Evolutionary conservation across 2,329 filamentous ascomycete genomes (phyloP).

Genomic region (Claviceps arundinis): DNA sequence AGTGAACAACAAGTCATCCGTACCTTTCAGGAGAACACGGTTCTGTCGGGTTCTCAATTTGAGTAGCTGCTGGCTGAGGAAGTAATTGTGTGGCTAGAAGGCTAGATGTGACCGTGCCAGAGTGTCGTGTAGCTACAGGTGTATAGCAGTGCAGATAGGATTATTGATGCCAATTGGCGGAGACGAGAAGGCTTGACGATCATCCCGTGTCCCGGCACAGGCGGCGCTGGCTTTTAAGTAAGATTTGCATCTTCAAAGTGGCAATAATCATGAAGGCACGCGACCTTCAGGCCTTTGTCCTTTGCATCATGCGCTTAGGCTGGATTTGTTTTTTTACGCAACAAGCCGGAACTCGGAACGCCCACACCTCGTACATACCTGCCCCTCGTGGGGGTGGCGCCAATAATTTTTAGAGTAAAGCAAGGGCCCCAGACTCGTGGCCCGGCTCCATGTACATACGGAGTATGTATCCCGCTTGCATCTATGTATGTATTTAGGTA

Average conservation of each 20-base stretch:
- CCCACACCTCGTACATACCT: conserved; percentile 9
- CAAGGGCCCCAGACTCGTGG: not conserved
- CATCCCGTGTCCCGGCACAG: not conserved
- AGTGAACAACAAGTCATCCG: too few species aligned
- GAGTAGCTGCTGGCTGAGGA: too few species aligned
- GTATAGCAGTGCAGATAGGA: not conserved
- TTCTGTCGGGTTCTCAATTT: too few species aligned
- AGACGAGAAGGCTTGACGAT: not conserved
- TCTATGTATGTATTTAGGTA: too few species aligned
- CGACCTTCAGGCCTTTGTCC: not conserved
- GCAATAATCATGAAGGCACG: not conserved
- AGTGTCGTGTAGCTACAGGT: not conserved
- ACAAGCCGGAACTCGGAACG: conserved; percentile 1
- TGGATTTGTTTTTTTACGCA: conserved; percentile 3
- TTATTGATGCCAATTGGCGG: conserved; percentile 3
- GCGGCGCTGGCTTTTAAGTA: conserved; percentile 9
- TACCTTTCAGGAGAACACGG: too few species aligned
- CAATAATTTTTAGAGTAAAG: not conserved
- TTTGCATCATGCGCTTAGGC: conserved; percentile 4
- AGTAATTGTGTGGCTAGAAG: too few species aligned
- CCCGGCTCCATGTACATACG: not conserved
- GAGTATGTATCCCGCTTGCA: not conserved
- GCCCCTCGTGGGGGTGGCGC: conserved; percentile 5
- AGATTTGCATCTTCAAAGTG: not conserved
- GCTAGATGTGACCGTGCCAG: not conserved